Evolutionary conservation across 768 basidiomycete species (phyloP).

Genomic region (Kwoniella mangroviensis): DNA sequence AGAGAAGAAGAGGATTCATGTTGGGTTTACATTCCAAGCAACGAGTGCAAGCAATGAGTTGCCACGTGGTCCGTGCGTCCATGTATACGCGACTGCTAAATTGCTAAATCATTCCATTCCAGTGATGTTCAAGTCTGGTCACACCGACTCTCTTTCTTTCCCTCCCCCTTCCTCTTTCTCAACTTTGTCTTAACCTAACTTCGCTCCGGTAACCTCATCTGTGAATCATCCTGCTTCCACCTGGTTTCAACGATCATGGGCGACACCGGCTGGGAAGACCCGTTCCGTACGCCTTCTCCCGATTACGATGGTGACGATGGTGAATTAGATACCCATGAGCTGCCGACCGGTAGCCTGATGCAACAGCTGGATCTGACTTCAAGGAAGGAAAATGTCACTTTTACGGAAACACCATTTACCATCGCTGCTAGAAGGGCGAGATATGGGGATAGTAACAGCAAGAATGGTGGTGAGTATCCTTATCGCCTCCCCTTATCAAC

Average conservation of each 20-base stretch:
- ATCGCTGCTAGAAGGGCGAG: constrained; percentile 23
- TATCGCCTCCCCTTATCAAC: background rate
- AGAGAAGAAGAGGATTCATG: background rate
- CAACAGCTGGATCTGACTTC: constrained; percentile 19
- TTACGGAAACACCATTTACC: constrained; percentile 33
- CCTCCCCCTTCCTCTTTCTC: too few relatives aligned
- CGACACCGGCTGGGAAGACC: constrained; percentile 1
- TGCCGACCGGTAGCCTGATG: constrained; percentile 14
- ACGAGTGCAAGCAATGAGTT: background rate
- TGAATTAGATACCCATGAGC: background rate
- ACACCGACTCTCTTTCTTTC: too few relatives aligned
- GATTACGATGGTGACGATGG: constrained; percentile 8
- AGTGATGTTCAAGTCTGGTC: too few relatives aligned
- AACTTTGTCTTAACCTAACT: too few relatives aligned
- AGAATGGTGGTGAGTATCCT: background rate
- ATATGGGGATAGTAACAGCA: background rate
- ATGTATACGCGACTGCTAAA: background rate
- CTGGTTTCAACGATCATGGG: too few relatives aligned
- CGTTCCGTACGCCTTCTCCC: constrained; percentile 17
- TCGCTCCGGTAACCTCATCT: too few relatives aligned
- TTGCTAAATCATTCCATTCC: too few relatives aligned
- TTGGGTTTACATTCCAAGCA: background rate
- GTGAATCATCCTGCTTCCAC: too few relatives aligned
- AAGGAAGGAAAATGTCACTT: constrained; percentile 18
- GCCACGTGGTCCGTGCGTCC: constrained; percentile 1